phyloP scores from a whole-genome alignment of 805 yeast species.

The Zygosaccharomyces gambellarensis region DNA sequence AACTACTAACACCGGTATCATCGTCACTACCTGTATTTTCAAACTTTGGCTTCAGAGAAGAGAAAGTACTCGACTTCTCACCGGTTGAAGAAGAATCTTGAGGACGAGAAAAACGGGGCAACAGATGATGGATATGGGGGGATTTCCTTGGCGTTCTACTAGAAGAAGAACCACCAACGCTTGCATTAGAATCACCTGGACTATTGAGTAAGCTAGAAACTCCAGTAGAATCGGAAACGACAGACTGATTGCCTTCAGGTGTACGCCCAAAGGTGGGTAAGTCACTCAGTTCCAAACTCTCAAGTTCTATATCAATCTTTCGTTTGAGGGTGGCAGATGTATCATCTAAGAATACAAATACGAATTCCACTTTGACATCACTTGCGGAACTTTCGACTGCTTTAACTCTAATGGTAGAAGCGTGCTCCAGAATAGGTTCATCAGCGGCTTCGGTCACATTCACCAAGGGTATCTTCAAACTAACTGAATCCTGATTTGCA shows the following conservation, averaged over 20 bases:
- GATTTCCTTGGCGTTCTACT: not conserved
- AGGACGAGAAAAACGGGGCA: not conserved
- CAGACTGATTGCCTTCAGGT: not conserved
- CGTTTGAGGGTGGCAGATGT: conserved; percentile 40
- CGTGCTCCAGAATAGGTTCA: conserved; percentile 49
- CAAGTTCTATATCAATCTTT: conserved; percentile 35
- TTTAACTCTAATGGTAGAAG: conserved; percentile 54
- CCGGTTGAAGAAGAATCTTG: not conserved
- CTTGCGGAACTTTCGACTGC: conserved; percentile 53
- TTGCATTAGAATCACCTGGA: not conserved
- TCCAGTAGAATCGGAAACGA: not conserved
- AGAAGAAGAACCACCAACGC: not conserved
- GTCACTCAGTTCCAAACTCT: conserved; percentile 6
- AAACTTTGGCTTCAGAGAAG: not conserved
- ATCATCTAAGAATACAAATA: conserved; percentile 58
- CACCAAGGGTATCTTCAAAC: conserved; percentile 68
- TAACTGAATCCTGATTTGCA: conserved; percentile 58
- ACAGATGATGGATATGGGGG: not conserved
- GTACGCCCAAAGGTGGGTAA: not conserved
- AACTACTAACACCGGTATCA: not conserved
- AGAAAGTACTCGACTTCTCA: not conserved
- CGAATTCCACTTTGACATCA: conserved; percentile 61
- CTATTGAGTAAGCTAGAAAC: not conserved
- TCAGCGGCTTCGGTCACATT: conserved; percentile 61
- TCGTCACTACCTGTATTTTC: not conserved